Base-by-base conservation (phyloP, 2,329 filamentous ascomycete species). In the Pseudocercospora fijiensis region DNA sequence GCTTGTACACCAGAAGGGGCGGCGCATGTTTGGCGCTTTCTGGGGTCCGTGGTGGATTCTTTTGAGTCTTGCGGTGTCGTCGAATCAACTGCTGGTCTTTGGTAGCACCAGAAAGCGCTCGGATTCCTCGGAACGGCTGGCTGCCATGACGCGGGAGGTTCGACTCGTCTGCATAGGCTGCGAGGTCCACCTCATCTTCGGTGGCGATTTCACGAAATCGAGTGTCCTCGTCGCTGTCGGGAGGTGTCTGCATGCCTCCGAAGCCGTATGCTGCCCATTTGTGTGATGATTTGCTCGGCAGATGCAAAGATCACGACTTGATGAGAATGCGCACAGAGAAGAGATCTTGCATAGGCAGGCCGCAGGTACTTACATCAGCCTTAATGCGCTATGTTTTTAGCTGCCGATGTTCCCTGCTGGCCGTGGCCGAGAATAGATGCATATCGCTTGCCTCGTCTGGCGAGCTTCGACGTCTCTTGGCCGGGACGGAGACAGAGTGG, bases 221-320 rank as follows among this genome's bases (percentile, higher is more conserved):
- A 20, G 56, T 49, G 16, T 62, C 63, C 63, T 51, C 28, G 63
- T 65, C 63, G 63, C 56, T 65, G 59, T 62, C 63, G 20, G 63
- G 63, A 9, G 63, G 63, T 16, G 53, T 57, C 49, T 65, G 59
- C 63, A 65, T 65, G 26, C 57, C 52, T 41, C 47, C 28, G 4
- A 26, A 52, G 24, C 20, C 7, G 7, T 4, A 52, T 16, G 4
- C 22, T n/a, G 49, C 49, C 49, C 49, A 52, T 52, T 22, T 24
- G 24, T 8, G 3, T n/a, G 49, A 8, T 26, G 10, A 13, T 0
- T 26, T 8, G 24, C 16, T 13, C 20, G 11, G 24, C 49, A 27
- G 20, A 52, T 13, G 49, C 2, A 1, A 52, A n/a, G n/a, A 3
- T 9, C 10, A 18, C 24, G 2, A 26, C 24, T 22, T n/a, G 49